Conservation (phyloP, 2,329 filamentous ascomycete genomes). For the Nemania serpens region DNA sequence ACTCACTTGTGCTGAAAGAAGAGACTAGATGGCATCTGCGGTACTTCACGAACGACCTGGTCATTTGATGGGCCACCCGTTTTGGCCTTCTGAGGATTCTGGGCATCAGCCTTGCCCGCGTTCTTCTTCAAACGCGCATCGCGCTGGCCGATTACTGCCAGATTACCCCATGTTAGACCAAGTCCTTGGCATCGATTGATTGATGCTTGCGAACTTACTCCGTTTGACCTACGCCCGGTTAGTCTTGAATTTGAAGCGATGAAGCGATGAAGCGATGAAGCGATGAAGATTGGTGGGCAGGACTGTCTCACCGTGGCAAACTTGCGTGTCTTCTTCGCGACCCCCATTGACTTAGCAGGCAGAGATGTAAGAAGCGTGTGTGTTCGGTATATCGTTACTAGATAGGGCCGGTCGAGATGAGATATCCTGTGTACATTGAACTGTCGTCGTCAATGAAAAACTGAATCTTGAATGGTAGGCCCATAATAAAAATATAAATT, state of each 20-base stretch:
- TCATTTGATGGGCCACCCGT: conserved; percentile 55
- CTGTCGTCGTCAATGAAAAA: conserved; percentile 14
- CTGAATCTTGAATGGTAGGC: conserved; percentile 3
- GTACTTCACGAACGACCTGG: conserved; percentile 72
- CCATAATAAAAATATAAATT: neutral
- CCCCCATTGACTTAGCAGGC: conserved; percentile 15
- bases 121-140: conserved; percentile 86
- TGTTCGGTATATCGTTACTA: neutral
- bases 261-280: neutral
- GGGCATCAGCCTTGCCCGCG: conserved; percentile 65
- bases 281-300: too few relatives aligned
- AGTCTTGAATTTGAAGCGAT: conserved; percentile 38
- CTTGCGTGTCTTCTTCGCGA: conserved; percentile 29
- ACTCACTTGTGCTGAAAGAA: conserved; percentile 73
- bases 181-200: neutral
- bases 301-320: conserved; percentile 23
- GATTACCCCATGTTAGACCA: conserved; percentile 6
- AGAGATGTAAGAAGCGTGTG: neutral
- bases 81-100: conserved; percentile 63
- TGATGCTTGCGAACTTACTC: conserved; percentile 25
- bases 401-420: neutral
- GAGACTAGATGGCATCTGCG: conserved; percentile 79
- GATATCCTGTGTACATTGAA: too few relatives aligned
- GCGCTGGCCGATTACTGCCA: conserved; percentile 70
- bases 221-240: conserved; percentile 37